Percentiles rank a stretch among this genome's conserved stretches.
Conservation (phyloP, 1,139 yeast genomes). For the Tardiomyces depauwii region DNA sequence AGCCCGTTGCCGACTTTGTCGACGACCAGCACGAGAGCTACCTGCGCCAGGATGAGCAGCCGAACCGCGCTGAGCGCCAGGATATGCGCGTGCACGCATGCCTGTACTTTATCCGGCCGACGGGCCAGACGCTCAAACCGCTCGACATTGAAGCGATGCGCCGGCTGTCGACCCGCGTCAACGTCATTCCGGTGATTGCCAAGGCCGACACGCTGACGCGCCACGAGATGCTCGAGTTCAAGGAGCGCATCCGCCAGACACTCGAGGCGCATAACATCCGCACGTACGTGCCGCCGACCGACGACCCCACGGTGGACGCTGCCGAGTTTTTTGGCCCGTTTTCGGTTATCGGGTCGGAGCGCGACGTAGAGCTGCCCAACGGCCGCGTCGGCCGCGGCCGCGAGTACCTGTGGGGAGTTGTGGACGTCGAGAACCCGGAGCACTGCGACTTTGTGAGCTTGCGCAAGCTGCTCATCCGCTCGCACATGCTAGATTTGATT, state of each 20-base stretch:
- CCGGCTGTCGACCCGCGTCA: conserved; percentile 76
- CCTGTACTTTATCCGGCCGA: conserved; percentile 88
- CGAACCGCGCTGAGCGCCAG: conserved; percentile 42
- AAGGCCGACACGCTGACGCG: conserved; percentile 90
- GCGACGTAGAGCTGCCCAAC: conserved; percentile 64
- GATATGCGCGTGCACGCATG: conserved; percentile 96
- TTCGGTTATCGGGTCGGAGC: conserved; percentile 85
- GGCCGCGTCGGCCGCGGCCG: conserved; percentile 81
- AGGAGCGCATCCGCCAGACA: conserved; percentile 75
- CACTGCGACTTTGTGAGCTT: conserved; percentile 94
- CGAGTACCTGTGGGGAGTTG: conserved; percentile 95
- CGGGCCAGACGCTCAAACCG: conserved; percentile 92
- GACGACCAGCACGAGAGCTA: conserved; percentile 95
- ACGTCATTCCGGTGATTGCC: conserved; percentile 90
- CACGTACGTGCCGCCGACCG: conserved; percentile 61
- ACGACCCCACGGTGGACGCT: conserved; percentile 52
- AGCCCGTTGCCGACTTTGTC: conserved; percentile 81
- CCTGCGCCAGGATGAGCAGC: conserved; percentile 97
- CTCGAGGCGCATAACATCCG: conserved; percentile 87
- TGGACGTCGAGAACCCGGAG: conserved; percentile 90
- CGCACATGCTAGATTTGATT: conserved; percentile 86
- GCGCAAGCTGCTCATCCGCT: conserved; percentile 77
- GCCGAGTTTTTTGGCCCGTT: conserved; percentile 53
- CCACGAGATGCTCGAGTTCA: conserved; percentile 68
- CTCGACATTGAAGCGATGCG: conserved; percentile 92